Base-by-base conservation (phyloP, 441 rosid genomes). In the Populus hybrid region DNA sequence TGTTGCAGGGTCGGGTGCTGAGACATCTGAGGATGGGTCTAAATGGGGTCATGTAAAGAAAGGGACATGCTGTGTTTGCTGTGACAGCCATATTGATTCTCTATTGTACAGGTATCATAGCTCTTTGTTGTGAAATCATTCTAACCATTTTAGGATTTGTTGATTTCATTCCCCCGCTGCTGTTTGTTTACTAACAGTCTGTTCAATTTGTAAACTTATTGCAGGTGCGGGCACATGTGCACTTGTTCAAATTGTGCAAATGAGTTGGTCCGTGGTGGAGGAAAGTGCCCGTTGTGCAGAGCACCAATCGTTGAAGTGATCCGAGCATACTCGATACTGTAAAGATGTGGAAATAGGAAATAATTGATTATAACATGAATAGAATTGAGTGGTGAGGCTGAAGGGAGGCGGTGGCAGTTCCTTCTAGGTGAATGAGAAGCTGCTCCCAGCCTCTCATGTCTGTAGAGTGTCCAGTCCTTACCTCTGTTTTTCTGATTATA, bases 151-250 rank as follows among this genome's bases (percentile, higher is more conserved):
- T 29, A 4, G 18, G 64, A 23, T 21, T 64, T 18, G 5, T 29
- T 64, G n/a, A 16, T 71, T 36, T 71, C 16, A 31, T 50, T 16
- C 12, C 33, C 14, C 2, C 3, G 6, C 12, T 50, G 29, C 33
- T 33, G 42, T 16, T 53, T 3, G 29, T 65, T 8, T 59, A 26
- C 24, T 7, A 4, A 23, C n/a, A 14, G 24, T 59, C 23, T 21
- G 10, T 66, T 67, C 50, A 77, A 66, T 35, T 20, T 2, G 33
- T 14, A 80, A 63, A 75, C 29, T 36, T 69, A 16, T 61, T 79
- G 83, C 90, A 96, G 98, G 89, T 96, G 99, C 31, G 99, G 99
- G 67, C 99, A 96, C 87, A 94, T 96, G 99, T 96, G 98, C 83
- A 96, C 98, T 65, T 94, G 98, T 73, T 90, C 93, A 71, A 92